Conservation (phyloP, 2,329 filamentous ascomycete species). For the Sordariomycetes sp. region DNA sequence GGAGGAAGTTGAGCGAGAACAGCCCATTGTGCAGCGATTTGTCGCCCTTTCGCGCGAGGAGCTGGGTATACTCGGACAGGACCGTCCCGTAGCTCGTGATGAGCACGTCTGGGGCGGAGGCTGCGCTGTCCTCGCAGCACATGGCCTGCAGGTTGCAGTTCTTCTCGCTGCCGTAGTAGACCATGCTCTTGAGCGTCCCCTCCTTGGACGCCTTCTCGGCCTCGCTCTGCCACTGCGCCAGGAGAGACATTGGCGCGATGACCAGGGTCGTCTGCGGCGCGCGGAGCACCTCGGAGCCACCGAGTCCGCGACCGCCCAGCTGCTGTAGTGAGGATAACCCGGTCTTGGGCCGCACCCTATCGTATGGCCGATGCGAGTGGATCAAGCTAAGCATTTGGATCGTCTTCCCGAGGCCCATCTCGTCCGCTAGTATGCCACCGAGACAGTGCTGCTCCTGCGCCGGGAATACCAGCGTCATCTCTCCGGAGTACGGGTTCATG, state of each 20-base stretch:
- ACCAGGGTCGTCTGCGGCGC: conserved; percentile 89
- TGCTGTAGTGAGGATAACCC: conserved; percentile 38
- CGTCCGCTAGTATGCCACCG: conserved; percentile 85
- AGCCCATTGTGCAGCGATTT: conserved; percentile 58
- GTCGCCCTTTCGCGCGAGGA: conserved; percentile 56
- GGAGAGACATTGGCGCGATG: conserved; percentile 89
- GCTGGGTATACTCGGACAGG: conserved; percentile 64
- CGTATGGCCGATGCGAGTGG: conserved; percentile 56
- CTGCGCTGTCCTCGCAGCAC: conserved; percentile 64
- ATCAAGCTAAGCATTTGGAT: conserved; percentile 96
- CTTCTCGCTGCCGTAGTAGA: conserved; percentile 92
- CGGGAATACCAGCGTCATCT: conserved; percentile 84
- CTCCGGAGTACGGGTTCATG: conserved; percentile 93
- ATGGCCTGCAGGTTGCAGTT: conserved; percentile 65
- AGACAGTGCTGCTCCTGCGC: conserved; percentile 89
- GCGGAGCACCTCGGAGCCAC: conserved; percentile 31
- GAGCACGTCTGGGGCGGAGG: conserved; percentile 74
- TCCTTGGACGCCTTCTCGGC: conserved; percentile 80
- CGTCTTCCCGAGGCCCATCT: conserved; percentile 97
- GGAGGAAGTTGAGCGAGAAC: conserved; percentile 90
- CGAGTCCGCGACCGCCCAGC: conserved; percentile 46
- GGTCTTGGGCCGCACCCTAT: background rate
- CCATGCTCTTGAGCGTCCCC: conserved; percentile 70
- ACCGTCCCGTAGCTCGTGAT: conserved; percentile 93
- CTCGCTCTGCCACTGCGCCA: conserved; percentile 97